These are phyloP conservation scores for Plantago coronopus DNA, from an alignment of 305 asterid genomes.

Conservation along the genomic window DNA sequence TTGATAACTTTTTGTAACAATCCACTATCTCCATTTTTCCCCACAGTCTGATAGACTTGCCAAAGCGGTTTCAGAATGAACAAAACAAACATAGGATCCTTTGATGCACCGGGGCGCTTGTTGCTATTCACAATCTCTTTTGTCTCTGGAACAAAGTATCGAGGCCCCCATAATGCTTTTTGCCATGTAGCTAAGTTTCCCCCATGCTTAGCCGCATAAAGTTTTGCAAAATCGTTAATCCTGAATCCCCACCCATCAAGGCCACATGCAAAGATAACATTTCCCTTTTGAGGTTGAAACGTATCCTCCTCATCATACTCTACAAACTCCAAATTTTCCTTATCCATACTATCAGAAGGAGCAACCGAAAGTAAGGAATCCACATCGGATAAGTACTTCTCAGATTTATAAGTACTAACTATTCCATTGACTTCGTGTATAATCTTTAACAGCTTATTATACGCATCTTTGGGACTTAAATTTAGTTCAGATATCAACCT, in stretches of 20 bases:
- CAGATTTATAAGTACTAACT: conserved; percentile 76
- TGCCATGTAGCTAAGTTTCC: conserved; percentile 60
- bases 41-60: conserved; percentile 80
- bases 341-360: conserved; percentile 43
- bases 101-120: conserved; percentile 35
- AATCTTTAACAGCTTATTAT: conserved; percentile 66
- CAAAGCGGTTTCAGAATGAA: conserved; percentile 87
- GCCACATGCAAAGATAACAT: conserved; percentile 88
- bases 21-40: conserved; percentile 46
- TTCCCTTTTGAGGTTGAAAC: conserved; percentile 96
- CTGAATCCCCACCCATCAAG: conserved; percentile 98
- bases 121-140: conserved; percentile 77
- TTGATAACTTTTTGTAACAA: conserved; percentile 63
- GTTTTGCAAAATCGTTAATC: conserved; percentile 57
- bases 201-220: conserved; percentile 73
- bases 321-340: conserved; percentile 45
- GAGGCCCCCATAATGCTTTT: conserved; percentile 88
- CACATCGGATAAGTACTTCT: conserved; percentile 88
- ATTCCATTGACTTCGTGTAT: conserved; percentile 89
- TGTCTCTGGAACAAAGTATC: conserved; percentile 58
- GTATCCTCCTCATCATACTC: conserved; percentile 95
- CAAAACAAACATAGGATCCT: conserved; percentile 89
- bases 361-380: conserved; percentile 69
- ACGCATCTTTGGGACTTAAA: conserved; percentile 86
- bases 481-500: conserved; percentile 68